Conservation (phyloP, 2,329 filamentous ascomycete genomes). For the Lizonia empirigonia region DNA sequence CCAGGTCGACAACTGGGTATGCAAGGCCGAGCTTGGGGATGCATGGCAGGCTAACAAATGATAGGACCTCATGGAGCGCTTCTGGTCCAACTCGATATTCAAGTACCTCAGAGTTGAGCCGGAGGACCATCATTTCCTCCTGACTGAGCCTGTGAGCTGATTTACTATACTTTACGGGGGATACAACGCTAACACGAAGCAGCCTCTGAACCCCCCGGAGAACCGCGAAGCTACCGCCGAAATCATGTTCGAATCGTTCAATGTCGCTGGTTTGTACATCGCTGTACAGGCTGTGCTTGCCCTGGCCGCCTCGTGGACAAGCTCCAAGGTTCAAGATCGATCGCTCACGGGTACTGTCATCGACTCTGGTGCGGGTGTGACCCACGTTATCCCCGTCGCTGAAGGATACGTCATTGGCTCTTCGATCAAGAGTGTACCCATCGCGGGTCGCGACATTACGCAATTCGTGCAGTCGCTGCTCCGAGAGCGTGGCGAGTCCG, state of each 20-base stretch:
- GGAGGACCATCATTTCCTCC: conserved; percentile 97
- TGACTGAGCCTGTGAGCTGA: conserved; percentile 85
- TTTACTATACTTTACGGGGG: background rate
- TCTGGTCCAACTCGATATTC: conserved; percentile 99
- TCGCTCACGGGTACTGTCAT: conserved; percentile 97
- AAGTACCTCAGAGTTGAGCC: conserved; percentile 98
- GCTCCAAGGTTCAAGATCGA: conserved; percentile 94
- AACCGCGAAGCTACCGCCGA: conserved; percentile 99
- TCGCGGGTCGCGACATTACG: conserved; percentile 96
- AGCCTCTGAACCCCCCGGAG: conserved; percentile 97
- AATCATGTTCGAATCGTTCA: conserved; percentile 99
- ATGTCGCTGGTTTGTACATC: conserved; percentile 98
- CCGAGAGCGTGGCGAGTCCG: conserved; percentile 92
- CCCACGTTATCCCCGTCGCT: conserved; percentile 97
- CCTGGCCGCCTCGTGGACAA: conserved; percentile 96
- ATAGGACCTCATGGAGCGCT: conserved; percentile 98
- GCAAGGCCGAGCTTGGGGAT: conserved; percentile 26
- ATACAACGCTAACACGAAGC: conserved; percentile 21
- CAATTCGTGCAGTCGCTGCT: conserved; percentile 98
- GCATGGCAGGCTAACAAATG: conserved; percentile 19
- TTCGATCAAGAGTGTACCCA: conserved; percentile 98
- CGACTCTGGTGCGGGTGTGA: conserved; percentile 97
- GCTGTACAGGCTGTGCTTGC: conserved; percentile 97
- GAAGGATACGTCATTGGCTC: conserved; percentile 99
- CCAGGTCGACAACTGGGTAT: conserved; percentile 98